Evolutionary conservation across 768 basidiomycete species (phyloP).

Genomic region (Dictyophora rubrovolvata): DNA sequence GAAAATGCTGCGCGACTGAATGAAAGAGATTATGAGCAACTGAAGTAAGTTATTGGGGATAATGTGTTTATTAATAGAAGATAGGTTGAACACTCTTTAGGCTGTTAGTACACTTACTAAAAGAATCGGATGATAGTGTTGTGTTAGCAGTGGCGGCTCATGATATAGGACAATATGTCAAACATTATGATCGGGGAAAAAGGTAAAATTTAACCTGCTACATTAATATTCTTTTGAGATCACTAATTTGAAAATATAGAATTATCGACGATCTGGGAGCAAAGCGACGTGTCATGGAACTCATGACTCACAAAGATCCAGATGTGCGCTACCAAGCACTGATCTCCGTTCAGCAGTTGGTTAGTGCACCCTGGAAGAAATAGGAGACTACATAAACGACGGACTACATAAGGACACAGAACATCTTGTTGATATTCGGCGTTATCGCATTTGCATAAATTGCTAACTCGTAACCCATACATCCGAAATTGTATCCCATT

Average conservation of each 20-base stretch:
- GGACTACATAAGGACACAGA: not conserved
- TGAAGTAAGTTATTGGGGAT: constrained; percentile 47
- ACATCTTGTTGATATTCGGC: not conserved
- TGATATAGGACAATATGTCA: constrained; percentile 91
- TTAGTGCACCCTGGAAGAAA: constrained; percentile 72
- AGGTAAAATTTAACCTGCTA: constrained; percentile 42
- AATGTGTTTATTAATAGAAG: not conserved
- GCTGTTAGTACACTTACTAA: constrained; percentile 61
- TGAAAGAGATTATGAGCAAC: constrained; percentile 71
- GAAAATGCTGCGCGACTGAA: constrained; percentile 85
- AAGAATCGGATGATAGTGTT: constrained; percentile 56
- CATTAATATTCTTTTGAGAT: not conserved
- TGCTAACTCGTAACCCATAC: constrained; percentile 43
- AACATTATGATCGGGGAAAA: constrained; percentile 84
- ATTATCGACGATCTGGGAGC: constrained; percentile 75
- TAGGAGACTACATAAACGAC: not conserved
- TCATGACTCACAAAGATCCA: constrained; percentile 81
- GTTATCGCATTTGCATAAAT: not conserved
- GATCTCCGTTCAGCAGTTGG: constrained; percentile 80
- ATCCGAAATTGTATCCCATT: constrained; percentile 65
- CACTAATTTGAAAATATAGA: constrained; percentile 30
- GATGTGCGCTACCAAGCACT: constrained; percentile 92
- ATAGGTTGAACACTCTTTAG: constrained; percentile 28
- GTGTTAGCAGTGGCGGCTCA: constrained; percentile 89
- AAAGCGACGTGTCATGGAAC: constrained; percentile 80